phyloP scores from a whole-genome alignment of 1,284 basidiomycete genomes.

The Trametes sp. region DNA sequence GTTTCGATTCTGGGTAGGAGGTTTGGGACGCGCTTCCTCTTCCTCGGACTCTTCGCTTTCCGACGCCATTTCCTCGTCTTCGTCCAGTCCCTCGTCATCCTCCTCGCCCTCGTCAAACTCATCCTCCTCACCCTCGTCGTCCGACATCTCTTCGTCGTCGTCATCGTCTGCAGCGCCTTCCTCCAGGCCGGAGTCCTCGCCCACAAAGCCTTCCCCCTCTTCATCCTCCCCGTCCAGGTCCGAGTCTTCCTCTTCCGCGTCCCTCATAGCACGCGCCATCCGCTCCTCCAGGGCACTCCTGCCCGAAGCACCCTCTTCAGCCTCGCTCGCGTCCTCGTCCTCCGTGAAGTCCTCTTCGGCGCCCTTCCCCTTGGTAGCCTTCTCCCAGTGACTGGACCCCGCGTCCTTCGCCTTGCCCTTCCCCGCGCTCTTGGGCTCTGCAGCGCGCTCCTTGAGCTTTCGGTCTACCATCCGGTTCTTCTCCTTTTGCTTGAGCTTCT shows the following conservation, averaged over 20 bases:
- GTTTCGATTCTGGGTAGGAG: conserved; percentile 25
- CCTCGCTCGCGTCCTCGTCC: conserved; percentile 18
- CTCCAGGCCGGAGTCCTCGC: conserved; percentile 10
- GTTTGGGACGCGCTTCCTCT: conserved; percentile 7
- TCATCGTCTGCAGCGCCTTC: conserved; percentile 19
- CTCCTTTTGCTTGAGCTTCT: conserved; percentile 43
- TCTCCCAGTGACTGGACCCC: conserved; percentile 24
- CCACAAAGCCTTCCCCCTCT: conserved; percentile 3
- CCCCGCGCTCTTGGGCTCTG: conserved; percentile 20
- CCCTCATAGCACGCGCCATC: conserved; percentile 45
- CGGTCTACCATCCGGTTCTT: conserved; percentile 40
- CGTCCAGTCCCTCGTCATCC: conserved; percentile 18
- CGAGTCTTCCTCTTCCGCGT: conserved; percentile 40
- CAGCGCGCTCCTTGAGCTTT: conserved; percentile 41
- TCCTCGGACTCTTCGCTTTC: conserved; percentile 20
- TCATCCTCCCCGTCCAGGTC: conserved; percentile 10
- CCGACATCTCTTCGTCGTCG: conserved; percentile 10
- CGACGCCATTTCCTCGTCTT: conserved; percentile 19
- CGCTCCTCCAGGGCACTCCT: conserved; percentile 37
- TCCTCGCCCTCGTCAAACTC: conserved; percentile 11
- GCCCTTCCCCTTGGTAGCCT: conserved; percentile 18
- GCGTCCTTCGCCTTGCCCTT: conserved; percentile 27
- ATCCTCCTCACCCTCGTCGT: conserved; percentile 16
- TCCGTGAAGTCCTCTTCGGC: conserved; percentile 3
- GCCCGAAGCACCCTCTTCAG: conserved; percentile 14